Evolutionary conservation across 1,139 yeast species (phyloP).

Genomic region (Geotrichum klebahnii): DNA sequence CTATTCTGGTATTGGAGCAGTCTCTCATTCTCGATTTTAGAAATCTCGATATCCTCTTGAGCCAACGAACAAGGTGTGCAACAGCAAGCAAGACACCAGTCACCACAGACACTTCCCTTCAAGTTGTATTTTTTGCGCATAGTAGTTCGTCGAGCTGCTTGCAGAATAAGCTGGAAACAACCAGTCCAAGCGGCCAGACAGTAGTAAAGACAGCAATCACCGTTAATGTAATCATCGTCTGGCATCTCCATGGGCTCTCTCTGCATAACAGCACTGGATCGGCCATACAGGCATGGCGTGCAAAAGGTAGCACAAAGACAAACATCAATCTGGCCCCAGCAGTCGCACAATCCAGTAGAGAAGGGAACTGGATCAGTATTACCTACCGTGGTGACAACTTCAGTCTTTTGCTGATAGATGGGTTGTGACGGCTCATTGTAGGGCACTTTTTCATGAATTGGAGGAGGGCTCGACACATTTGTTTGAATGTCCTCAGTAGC

Average conservation of each 20-base stretch:
- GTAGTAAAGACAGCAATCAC: conserved; percentile 9
- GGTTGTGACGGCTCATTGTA: not conserved
- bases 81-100: conserved; percentile 9
- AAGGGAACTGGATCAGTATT: too few species aligned
- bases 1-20: not conserved
- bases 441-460: too few species aligned
- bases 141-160: conserved; percentile 3
- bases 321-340: conserved; percentile 4
- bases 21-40: not conserved
- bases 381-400: too few species aligned
- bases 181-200: conserved; percentile 10
- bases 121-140: conserved; percentile 7
- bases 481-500: too few species aligned
- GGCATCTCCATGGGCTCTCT: not conserved
- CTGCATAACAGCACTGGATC: conserved; percentile 5
- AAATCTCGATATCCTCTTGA: conserved; percentile 14
- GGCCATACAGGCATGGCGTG: conserved; percentile 13
- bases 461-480: too few species aligned
- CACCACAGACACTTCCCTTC: not conserved
- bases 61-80: conserved; percentile 14
- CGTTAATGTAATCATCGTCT: conserved; percentile 2
- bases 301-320: conserved; percentile 9
- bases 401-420: too few species aligned
- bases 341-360: conserved; percentile 9
- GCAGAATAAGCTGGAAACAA: conserved; percentile 8